These are phyloP conservation scores for Lunularia cruciata DNA, from an alignment of 225 moss, liverwort and hornwort genomes.

Conservation along the genomic window DNA sequence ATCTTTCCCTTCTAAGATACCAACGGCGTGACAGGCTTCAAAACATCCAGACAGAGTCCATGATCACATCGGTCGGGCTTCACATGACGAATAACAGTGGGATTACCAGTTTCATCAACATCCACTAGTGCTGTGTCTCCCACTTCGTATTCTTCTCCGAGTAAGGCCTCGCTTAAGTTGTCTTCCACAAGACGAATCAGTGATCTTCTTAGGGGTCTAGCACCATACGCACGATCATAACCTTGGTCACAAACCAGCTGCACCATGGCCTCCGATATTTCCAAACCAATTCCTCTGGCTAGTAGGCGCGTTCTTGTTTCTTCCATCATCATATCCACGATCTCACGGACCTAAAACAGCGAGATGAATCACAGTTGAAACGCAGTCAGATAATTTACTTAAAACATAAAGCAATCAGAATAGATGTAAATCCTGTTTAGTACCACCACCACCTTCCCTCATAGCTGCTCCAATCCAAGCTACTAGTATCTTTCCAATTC, in stretches of 20 bases:
- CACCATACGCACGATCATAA: slow-evolving; percentile 87
- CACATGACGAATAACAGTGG: slow-evolving; percentile 66
- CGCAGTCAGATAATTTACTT: too few species aligned
- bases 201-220: slow-evolving; percentile 83
- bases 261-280: slow-evolving; percentile 86
- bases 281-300: slow-evolving; percentile 68
- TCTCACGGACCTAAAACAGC: slow-evolving; percentile 64
- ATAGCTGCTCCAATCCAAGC: too few species aligned
- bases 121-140: slow-evolving; percentile 94
- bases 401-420: too few species aligned
- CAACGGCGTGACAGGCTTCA: slow-evolving; percentile 50
- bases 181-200: slow-evolving; percentile 83
- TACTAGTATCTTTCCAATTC: too few species aligned
- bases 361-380: too few species aligned
- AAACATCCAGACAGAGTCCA: slow-evolving; percentile 74
- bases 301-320: slow-evolving; percentile 74
- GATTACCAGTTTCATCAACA: slow-evolving; percentile 83
- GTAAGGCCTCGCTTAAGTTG: slow-evolving; percentile 79
- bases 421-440: too few species aligned
- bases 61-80: slow-evolving; percentile 90
- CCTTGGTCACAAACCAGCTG: slow-evolving; percentile 92
- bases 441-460: too few species aligned
- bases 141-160: slow-evolving; percentile 67
- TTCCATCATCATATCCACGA: slow-evolving; percentile 95
- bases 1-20: slow-evolving; percentile 1